These are phyloP conservation scores for Penicillium antarcticum DNA, from an alignment of 495 filamentous ascomycete genomes.

Conservation along the genomic window DNA sequence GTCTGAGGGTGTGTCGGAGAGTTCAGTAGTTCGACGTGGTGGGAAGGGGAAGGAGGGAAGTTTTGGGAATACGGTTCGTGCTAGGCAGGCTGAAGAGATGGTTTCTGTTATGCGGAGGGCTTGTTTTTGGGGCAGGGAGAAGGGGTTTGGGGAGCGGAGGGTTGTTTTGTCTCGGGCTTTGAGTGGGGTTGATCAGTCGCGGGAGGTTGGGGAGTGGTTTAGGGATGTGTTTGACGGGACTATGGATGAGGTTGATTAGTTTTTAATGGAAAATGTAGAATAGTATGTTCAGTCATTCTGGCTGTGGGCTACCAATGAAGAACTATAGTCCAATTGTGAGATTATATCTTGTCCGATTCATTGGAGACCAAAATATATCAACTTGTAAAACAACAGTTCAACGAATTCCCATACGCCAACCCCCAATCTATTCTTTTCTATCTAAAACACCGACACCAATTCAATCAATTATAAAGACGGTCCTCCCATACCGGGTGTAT, in stretches of 20 bases:
- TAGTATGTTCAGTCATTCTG: too few relatives aligned
- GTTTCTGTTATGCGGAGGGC: slow-evolving; percentile 36
- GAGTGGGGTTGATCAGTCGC: background rate
- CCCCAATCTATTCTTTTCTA: background rate
- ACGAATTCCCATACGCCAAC: background rate
- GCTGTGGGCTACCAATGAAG: too few relatives aligned
- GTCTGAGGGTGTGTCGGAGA: too few relatives aligned
- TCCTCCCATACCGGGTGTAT: background rate
- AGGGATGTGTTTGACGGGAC: slow-evolving; percentile 11
- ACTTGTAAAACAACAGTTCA: too few relatives aligned
- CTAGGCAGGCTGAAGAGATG: slow-evolving; percentile 36
- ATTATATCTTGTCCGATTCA: too few relatives aligned
- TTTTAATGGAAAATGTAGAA: too few relatives aligned
- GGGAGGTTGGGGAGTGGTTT: slow-evolving; percentile 22
- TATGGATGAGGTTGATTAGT: slow-evolving; percentile 4
- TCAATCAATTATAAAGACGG: background rate
- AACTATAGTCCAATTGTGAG: too few relatives aligned
- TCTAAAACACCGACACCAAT: too few relatives aligned
- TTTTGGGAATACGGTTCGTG: slow-evolving; percentile 19
- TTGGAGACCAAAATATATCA: too few relatives aligned
- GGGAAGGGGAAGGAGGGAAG: background rate
- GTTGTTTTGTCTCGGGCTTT: slow-evolving; percentile 17
- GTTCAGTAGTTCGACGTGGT: background rate
- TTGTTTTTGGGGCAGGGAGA: slow-evolving; percentile 41
- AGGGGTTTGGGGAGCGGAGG: slow-evolving; percentile 29